These are phyloP conservation scores for Scedosporium dehoogii DNA, from an alignment of 2,329 filamentous ascomycete genomes.

Conservation along the genomic window DNA sequence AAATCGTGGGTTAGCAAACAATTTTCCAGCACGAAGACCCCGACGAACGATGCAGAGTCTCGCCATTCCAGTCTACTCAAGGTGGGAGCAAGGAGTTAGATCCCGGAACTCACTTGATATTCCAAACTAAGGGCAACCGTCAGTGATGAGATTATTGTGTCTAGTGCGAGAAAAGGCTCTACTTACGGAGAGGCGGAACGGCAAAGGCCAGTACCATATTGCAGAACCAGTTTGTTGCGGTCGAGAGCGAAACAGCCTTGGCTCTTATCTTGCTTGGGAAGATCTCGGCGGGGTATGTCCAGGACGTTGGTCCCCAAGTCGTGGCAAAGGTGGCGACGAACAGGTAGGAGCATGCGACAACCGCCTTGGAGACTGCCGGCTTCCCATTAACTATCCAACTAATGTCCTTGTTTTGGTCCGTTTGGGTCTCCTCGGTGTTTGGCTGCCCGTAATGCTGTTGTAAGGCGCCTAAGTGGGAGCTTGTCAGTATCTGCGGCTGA, in stretches of 20 bases:
- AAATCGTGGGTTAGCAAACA: not conserved
- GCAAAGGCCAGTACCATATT: conserved; percentile 40
- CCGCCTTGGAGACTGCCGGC: conserved; percentile 44
- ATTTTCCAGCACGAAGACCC: too few relatives aligned
- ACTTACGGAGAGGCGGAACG: conserved; percentile 32
- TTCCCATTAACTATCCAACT: conserved; percentile 48
- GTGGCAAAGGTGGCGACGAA: conserved; percentile 43
- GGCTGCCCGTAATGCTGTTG: conserved; percentile 49
- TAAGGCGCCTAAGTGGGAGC: conserved; percentile 31
- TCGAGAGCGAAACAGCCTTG: conserved; percentile 33
- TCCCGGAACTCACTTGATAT: conserved; percentile 32
- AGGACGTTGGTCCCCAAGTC: conserved; percentile 39
- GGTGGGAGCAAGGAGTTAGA: not conserved
- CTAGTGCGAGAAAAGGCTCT: conserved; percentile 15
- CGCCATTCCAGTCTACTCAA: not conserved
- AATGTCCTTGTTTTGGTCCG: conserved; percentile 33
- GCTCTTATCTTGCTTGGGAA: conserved; percentile 30
- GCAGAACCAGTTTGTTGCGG: conserved; percentile 31
- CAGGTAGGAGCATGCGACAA: conserved; percentile 56
- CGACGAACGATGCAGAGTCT: too few relatives aligned
- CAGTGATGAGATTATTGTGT: not conserved
- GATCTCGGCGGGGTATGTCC: conserved; percentile 39
- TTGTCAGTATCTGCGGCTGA: not conserved
- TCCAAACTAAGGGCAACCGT: conserved; percentile 18
- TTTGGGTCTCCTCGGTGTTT: conserved; percentile 27